A percentile compares a stretch with the other conserved stretches of the same genome.
Evolutionary conservation across 2,329 filamentous ascomycete genomes (phyloP).

Genomic region (Penicillium sp.): DNA sequence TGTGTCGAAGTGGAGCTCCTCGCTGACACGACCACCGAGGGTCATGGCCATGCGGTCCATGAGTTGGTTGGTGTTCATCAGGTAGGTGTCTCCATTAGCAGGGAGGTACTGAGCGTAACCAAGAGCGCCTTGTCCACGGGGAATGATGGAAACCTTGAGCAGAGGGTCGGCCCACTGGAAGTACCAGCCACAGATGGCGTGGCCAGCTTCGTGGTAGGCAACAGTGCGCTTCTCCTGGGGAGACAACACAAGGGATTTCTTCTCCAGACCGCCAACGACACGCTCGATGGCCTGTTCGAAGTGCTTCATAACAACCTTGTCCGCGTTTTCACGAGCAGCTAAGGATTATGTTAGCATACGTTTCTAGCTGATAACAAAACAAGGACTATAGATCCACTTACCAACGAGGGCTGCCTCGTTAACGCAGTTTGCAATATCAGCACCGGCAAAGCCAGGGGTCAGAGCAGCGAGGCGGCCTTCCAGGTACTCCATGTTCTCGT

Average conservation of each 20-base stretch:
- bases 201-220: slow-evolving; percentile 96
- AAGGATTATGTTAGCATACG: slow-evolving; percentile 41
- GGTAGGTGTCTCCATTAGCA: slow-evolving; percentile 76
- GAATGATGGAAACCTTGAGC: slow-evolving; percentile 98
- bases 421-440: slow-evolving; percentile 97
- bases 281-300: slow-evolving; percentile 98
- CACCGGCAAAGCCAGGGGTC: slow-evolving; percentile 94
- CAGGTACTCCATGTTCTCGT: slow-evolving; percentile 83
- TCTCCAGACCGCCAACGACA: slow-evolving; percentile 93
- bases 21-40: slow-evolving; percentile 87
- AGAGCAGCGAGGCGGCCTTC: slow-evolving; percentile 86
- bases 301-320: slow-evolving; percentile 80
- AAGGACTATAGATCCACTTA: slow-evolving; percentile 49
- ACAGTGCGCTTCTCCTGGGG: slow-evolving; percentile 94
- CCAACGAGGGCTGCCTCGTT: slow-evolving; percentile 97
- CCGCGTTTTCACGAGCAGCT: slow-evolving; percentile 82
- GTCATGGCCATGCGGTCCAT: slow-evolving; percentile 99
- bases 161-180: slow-evolving; percentile 95
- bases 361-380: not conserved
- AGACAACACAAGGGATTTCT: slow-evolving; percentile 91
- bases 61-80: slow-evolving; percentile 92
- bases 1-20: slow-evolving; percentile 95
- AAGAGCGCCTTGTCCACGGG: slow-evolving; percentile 86
- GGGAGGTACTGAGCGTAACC: slow-evolving; percentile 98
- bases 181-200: slow-evolving; percentile 98